A percentile compares a stretch with the other conserved stretches of the same genome.
Conservation (phyloP, 2,329 filamentous ascomycete species). For the Metarhizium rileyi region DNA sequence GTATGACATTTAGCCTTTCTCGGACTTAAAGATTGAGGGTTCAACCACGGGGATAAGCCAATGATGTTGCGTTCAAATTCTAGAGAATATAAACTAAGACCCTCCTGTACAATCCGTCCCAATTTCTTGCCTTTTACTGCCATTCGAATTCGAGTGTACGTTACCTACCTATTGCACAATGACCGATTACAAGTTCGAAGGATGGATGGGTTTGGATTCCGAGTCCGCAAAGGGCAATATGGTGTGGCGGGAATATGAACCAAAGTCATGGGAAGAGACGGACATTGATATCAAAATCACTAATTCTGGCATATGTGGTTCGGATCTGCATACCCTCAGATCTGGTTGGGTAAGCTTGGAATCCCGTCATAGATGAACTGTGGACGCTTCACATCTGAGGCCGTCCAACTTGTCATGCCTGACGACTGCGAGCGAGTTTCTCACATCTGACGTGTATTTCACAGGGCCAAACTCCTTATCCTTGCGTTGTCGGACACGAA, state of each 20-base stretch:
- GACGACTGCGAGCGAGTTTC: background rate
- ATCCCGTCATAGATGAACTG: background rate
- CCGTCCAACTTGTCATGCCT: background rate
- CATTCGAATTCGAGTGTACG: background rate
- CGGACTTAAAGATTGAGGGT: background rate
- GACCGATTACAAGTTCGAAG: conserved; percentile 37
- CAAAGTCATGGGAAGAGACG: conserved; percentile 56
- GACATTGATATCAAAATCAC: conserved; percentile 57
- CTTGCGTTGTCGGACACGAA: conserved; percentile 53
- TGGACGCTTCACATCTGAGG: background rate
- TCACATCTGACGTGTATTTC: background rate
- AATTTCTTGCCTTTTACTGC: no score
- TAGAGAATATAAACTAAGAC: background rate
- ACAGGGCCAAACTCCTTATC: conserved; percentile 17
- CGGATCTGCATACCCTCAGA: conserved; percentile 48
- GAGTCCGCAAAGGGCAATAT: conserved; percentile 39
- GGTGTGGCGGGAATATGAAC: conserved; percentile 46
- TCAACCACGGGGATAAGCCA: background rate
- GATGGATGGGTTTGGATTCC: conserved; percentile 37
- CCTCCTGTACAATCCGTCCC: no score
- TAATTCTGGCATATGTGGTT: conserved; percentile 58
- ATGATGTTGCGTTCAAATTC: background rate
- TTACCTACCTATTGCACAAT: conserved; percentile 13
- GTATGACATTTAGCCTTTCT: background rate
- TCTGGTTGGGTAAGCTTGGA: conserved; percentile 36